phyloP scores from a whole-genome alignment of 176 grass and related monocot species.

The Saccharum officinarum region DNA sequence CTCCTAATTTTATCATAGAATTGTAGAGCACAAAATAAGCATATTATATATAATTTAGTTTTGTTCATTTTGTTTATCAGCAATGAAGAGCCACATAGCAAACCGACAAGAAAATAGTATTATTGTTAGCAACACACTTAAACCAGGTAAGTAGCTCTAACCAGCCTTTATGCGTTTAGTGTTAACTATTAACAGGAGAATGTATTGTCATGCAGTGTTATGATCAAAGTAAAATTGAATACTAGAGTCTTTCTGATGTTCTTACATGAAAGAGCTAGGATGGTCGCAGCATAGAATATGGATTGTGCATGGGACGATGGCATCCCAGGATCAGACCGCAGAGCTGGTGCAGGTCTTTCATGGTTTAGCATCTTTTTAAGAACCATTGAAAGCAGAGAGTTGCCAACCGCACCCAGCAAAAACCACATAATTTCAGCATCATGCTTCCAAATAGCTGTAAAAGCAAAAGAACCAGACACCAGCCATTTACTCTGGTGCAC shows the following conservation, averaged over 20 bases:
- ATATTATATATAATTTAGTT: background rate
- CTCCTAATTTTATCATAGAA: background rate
- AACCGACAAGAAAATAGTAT: constrained; percentile 1
- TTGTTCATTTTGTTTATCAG: background rate
- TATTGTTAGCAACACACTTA: background rate
- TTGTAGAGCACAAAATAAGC: background rate
- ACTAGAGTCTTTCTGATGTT: background rate
- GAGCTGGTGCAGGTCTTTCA: constrained; percentile 61
- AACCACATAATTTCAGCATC: constrained; percentile 74
- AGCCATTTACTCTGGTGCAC: constrained; percentile 85
- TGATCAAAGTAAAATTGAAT: background rate
- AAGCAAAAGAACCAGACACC: constrained; percentile 50
- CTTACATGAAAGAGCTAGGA: constrained; percentile 78
- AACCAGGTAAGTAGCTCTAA: background rate
- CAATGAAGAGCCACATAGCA: background rate
- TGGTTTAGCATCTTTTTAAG: constrained; percentile 81
- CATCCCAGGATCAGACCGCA: constrained; percentile 93
- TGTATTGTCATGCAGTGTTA: background rate
- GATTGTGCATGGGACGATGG: constrained; percentile 94
- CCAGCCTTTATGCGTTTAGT: background rate
- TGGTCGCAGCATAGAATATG: constrained; percentile 64
- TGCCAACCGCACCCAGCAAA: constrained; percentile 55
- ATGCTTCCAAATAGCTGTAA: constrained; percentile 67
- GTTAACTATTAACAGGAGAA: constrained; percentile 10
- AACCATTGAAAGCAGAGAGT: constrained; percentile 48